These are phyloP conservation scores for Chloropicon primus DNA, from an alignment of 139 green algal species.

Conservation along the genomic window DNA sequence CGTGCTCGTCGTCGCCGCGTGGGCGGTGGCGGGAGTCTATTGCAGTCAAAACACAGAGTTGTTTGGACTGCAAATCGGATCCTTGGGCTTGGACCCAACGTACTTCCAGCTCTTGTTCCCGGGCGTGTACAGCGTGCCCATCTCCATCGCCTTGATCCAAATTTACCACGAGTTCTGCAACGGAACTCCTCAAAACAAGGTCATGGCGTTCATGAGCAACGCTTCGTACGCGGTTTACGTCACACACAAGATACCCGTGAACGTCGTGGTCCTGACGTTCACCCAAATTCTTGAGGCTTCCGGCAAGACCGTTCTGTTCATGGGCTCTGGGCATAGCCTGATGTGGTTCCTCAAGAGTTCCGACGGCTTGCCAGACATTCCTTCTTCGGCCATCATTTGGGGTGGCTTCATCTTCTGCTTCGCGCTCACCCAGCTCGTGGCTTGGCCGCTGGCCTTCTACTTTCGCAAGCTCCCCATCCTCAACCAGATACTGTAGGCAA, in stretches of 20 bases:
- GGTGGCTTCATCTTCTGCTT: not conserved
- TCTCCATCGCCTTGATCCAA: not conserved
- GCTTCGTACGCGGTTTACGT: not conserved
- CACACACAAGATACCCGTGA: not conserved
- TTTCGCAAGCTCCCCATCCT: not conserved
- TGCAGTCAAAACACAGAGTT: too few relatives aligned
- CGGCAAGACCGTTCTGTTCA: not conserved
- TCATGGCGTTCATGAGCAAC: not conserved
- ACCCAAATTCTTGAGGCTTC: not conserved
- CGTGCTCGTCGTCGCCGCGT: not conserved
- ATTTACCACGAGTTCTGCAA: not conserved
- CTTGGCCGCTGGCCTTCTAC: not conserved
- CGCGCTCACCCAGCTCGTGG: not conserved
- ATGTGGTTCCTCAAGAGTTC: not conserved
- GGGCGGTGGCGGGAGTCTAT: too few relatives aligned
- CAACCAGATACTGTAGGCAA: not conserved
- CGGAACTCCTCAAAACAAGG: not conserved
- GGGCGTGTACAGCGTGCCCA: not conserved
- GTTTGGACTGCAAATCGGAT: not conserved
- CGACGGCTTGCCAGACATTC: not conserved
- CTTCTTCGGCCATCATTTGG: not conserved
- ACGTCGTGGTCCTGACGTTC: not conserved
- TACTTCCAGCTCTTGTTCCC: not conserved
- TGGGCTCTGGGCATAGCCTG: not conserved
- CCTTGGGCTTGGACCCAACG: not conserved